Base-by-base conservation (phyloP, 352 stramenopile genomes). In the Phytophthora pini region DNA sequence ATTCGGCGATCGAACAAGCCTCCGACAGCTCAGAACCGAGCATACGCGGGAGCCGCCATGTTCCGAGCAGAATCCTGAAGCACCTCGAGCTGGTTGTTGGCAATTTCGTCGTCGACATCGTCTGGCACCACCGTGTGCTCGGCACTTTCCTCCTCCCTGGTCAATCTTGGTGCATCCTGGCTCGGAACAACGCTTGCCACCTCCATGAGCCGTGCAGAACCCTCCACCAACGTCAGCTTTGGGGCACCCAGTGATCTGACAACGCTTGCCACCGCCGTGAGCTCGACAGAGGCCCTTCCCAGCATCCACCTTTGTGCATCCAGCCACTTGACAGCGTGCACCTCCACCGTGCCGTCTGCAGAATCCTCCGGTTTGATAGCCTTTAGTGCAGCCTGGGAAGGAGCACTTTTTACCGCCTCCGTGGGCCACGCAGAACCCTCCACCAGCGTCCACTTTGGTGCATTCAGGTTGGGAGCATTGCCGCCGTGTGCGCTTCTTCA, bases 171-270 rank as follows among this genome's bases (percentile, higher is more conserved):
- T 76, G 57, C 89, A 96, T 22, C 83, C 84, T 53, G 69, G 62
- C 48, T 88, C 79, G 0, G 67, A 70, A 62, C 89, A 96, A 12
- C 87, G 82, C 59, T 72, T 86, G 8, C 88, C 88, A 20, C 88
- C 88, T 27, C 88, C 88, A 49, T 95, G 88, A 4, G 78, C 65
- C 3, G 89, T 95, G 63, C 88, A 96, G 36, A 89, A 90, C 1
- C 88, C 88, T 26, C 88, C 87, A 26, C 87, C 88, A 29, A 96
- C 86, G 52, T 95, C 87, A 3, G 87, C 84, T 62, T 93, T 93
- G 7, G 75, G 55, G 65, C 87, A 95, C 0, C 46, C 68, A 15
- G 52, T 38, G 22, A 72, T 53, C 55, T 90, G 80, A 22, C 87
- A 95, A 12, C 87, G 84, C 46, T 86, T 90, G 7, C 87, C 87